Evolutionary conservation across 371 early-diverging fungal species (phyloP).

Genomic region (Batrachochytrium dendrobatidis): DNA sequence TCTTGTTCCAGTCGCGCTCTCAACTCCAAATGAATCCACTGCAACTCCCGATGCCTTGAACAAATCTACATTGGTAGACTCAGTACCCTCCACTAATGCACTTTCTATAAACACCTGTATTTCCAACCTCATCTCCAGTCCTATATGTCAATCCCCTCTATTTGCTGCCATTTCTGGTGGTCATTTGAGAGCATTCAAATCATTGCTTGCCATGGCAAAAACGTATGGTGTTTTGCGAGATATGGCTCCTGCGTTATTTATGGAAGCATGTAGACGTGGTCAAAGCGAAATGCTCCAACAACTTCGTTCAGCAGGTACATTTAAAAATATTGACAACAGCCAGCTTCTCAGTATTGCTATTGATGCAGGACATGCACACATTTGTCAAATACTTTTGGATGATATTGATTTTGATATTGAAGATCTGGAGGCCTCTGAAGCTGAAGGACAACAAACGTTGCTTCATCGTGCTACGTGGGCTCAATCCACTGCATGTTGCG

Average conservation of each 20-base stretch:
- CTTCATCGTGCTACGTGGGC: slow-evolving; percentile 3
- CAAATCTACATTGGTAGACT: neutral
- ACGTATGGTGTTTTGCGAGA: neutral
- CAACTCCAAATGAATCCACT: too few relatives aligned
- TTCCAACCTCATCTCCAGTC: too few relatives aligned
- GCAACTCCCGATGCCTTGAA: neutral
- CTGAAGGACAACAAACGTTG: too few relatives aligned
- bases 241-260: neutral
- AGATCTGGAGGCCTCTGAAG: slow-evolving; percentile 1
- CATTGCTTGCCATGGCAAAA: slow-evolving; percentile 3
- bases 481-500: neutral
- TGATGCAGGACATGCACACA: slow-evolving; percentile 1
- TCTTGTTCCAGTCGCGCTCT: neutral
- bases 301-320: neutral
- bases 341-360: neutral
- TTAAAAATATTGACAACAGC: neutral
- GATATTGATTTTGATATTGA: neutral
- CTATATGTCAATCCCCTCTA: neutral
- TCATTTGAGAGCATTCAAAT: neutral
- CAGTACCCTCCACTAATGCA: too few relatives aligned
- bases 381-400: neutral
- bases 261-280: slow-evolving; percentile 1
- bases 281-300: neutral
- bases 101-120: too few relatives aligned
- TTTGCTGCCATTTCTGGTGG: neutral